Base-by-base conservation (phyloP, 768 basidiomycete genomes). In the Tricholoma terreum region DNA sequence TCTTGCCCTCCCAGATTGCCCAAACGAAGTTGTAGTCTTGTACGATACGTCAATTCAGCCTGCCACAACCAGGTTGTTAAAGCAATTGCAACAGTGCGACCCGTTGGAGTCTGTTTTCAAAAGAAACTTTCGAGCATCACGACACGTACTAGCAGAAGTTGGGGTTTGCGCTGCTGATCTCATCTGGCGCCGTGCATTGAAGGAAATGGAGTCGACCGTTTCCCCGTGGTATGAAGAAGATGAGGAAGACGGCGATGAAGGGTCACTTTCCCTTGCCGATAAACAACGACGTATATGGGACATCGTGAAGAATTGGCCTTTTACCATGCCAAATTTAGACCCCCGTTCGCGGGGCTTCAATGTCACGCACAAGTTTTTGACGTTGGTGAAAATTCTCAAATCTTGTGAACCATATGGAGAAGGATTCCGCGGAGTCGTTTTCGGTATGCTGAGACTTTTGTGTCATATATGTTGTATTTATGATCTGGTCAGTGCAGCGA, bases 141-240 rank as follows among this genome's bases (percentile, higher is more conserved):
- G 74, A 17, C 67, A 71, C 61, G 77, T 77, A 17, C 68, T 80
- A 34, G 65, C 68, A 24, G 83, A 89, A 64, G 65, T 92, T 30
- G 90, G 90, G 6, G 61, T 78, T 35, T 90, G 86, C 61, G 89
- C 86, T 49, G 77, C 84, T 35, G 87, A 91, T 61, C 71, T 90
- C 34, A 72, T 87, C 50, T 92, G 87, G 89, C 77, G 84, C 60
- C 78, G 77, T 42, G 78, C 78, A 19, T 60, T 81, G 46, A 78
- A 73, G 58, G 73, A 74, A 4, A 69, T 75, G 31, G 77, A 78
- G 51, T 56, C 63, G 9, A 58, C 59, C 45, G 58, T 66, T 50
- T 62, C 63, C n/a, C 65, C 67, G n/a, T 70, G 69, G 50, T 67
- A 73, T 48, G 72, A 72, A 6, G 72, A 77, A 15, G 67, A 72